Evolutionary conservation across 1,284 basidiomycete genomes (phyloP), one percentile per base, ranked within the genome.

Genomic region (Thelephora terrestris): DNA sequence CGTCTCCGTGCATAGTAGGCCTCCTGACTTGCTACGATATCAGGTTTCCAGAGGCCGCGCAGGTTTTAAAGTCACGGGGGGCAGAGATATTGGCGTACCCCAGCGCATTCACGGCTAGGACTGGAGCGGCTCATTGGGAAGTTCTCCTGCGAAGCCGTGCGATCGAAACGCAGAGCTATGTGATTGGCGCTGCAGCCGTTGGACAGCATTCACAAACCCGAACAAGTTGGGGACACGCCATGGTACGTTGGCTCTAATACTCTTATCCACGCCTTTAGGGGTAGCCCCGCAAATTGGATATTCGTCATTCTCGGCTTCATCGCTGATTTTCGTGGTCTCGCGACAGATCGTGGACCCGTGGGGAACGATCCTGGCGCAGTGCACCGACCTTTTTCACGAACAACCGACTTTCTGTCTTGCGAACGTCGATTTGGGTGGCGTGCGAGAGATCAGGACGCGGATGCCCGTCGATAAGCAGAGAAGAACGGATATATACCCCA

Each of bases 161-260:
- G 12, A 42, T 42, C 39, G 39, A 42, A 25, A 42, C 39, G 4
- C 39, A 42, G 39, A 42, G n/a, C 39, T 42, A 42, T 20, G 39
- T 42, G 21, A 42, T 42, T 18, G 39, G 39, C 20, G 39, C 39
- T 42, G 39, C 39, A 9, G 39, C 39, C 10, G 39, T 42, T 14
- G 39, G 39, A 23, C 39, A 42, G 17, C 39, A 42, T 18, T 14
- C 39, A n/a, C 21, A 42, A 12, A 42, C 21, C 39, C 39, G 39
- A 12, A 16, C 21, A 10, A 42, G 39, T n/a, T 42, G 39, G 39
- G 39, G 39, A 20, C 39, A 42, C 25, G 39, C 39, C 20, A 42
- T 42, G 39, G 39, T 42, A 42, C 4, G 39, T 42, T 12, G n/a
- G n/a, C n/a, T 25, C 39, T 6, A 32, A 6, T 12, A 7, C n/a